Base-by-base conservation (phyloP, 257 asterid genomes). In the Ehretia macrophylla region DNA sequence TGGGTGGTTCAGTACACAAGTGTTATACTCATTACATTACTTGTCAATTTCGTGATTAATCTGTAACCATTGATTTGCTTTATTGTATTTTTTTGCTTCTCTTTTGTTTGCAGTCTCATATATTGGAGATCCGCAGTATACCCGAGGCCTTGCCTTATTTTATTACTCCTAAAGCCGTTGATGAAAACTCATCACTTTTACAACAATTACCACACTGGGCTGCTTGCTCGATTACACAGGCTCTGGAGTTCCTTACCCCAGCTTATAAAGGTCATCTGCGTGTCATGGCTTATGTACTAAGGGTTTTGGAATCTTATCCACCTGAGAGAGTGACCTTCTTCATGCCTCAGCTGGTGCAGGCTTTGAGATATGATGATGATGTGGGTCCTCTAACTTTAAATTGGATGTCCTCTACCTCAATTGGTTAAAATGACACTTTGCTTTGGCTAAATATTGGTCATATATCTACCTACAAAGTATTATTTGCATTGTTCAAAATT, bases 161-260 rank as follows among this genome's bases (percentile, higher is more conserved):
- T 76, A 90, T 93, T 58, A 93, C 96, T 56, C 92, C 99, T 39
- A 85, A 93, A 79, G 85, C 96, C 5, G 85, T 87, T 67, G 96
- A 93, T 67, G 99, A 93, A 60, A 87, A 93, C 72, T 93, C 99
- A 50, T 46, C 92, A 64, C 94, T 90, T 65, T 68, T 93, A 83
- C 99, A 93, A 69, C 99, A 93, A 69, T 66, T 93, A 78, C 99
- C 99, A 42, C 99, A 93, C 72, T 93, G 99, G 97, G 96, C 99
- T 22, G 89, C 95, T 66, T 90, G 97, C 73, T 93, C 99, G 66
- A 87, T 93, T 67, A 87, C 99, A 19, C 96, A 83, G 79, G 99
- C 96, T 53, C 68, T 93, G 78, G 99, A 87, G 67, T 93, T 93
- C 71, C 96, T 93, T 68, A 80, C 96, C 63, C 97, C 99, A 18